Conservation (phyloP, 1,284 basidiomycete genomes). For the Naganishia cerealis region DNA sequence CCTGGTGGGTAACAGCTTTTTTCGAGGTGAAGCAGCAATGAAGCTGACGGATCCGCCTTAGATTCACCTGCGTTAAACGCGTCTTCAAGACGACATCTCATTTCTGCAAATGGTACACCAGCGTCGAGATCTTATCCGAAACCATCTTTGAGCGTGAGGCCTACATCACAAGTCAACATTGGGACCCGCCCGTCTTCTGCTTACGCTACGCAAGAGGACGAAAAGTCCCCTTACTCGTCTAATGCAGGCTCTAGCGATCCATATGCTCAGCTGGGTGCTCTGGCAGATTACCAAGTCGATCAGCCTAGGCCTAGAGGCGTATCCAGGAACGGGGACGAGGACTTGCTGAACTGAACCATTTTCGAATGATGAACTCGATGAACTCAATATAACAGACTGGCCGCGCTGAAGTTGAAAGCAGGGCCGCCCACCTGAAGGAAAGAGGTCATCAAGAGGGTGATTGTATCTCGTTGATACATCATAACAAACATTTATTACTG, state of each 20-base stretch:
- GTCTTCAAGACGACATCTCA: conserved; percentile 52
- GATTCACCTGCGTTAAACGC: conserved; percentile 53
- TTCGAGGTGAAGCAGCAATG: not conserved
- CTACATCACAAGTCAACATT: conserved; percentile 15
- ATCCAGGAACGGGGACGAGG: conserved; percentile 40
- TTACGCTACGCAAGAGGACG: conserved; percentile 32
- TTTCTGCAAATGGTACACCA: conserved; percentile 41
- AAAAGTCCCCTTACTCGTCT: conserved; percentile 30
- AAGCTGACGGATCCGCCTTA: conserved; percentile 20
- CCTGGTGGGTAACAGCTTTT: conserved; percentile 35
- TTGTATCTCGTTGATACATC: too few species aligned
- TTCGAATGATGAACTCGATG: too few species aligned
- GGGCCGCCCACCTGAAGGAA: too few species aligned
- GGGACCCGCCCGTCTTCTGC: conserved; percentile 31
- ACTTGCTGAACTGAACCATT: conserved; percentile 19
- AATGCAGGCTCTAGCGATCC: conserved; percentile 41
- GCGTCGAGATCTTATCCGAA: conserved; percentile 10
- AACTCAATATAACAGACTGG: too few species aligned
- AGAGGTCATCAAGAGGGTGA: too few species aligned
- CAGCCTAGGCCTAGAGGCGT: conserved; percentile 45
- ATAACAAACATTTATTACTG: too few species aligned
- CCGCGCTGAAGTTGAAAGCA: too few species aligned
- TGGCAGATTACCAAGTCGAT: conserved; percentile 50
- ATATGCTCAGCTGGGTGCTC: conserved; percentile 48
- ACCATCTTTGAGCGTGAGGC: conserved; percentile 17